A percentile compares a stretch with the other conserved stretches of the same genome.
Evolutionary conservation across 139 green algal species (phyloP).

Genomic region (Chlamydomonas schloesseri): DNA sequence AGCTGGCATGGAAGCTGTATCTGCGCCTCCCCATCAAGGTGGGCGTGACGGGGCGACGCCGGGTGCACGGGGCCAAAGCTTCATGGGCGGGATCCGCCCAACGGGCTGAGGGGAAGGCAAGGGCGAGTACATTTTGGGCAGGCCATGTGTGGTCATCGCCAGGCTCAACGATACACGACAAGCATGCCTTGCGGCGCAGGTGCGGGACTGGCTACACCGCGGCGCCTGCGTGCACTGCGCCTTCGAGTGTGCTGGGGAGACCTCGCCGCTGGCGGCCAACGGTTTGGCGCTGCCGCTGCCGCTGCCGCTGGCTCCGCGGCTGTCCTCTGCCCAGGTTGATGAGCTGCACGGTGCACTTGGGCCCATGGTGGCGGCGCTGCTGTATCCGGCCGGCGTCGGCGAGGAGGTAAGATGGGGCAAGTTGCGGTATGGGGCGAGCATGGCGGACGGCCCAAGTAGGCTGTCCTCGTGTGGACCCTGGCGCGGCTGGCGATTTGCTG

Average conservation of each 20-base stretch:
- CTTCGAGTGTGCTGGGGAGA: neutral
- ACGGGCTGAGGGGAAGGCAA: too few relatives aligned
- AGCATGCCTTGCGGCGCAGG: neutral
- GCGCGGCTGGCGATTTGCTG: too few relatives aligned
- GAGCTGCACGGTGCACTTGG: neutral
- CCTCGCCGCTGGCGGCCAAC: neutral
- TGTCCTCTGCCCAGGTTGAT: neutral
- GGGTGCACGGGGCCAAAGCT: too few relatives aligned
- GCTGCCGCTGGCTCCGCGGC: neutral
- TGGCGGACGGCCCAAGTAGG: too few relatives aligned
- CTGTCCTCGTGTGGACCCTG: neutral
- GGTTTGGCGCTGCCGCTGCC: neutral
- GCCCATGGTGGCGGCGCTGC: neutral
- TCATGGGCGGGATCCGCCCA: neutral
- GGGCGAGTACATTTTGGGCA: neutral
- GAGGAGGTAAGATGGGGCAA: neutral
- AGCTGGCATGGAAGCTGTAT: neutral
- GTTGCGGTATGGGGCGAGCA: neutral
- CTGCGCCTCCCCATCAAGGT: conserved; percentile 1
- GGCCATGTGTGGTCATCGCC: too few relatives aligned
- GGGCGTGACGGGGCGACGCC: neutral
- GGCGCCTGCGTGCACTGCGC: conserved; percentile 33
- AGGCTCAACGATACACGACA: neutral
- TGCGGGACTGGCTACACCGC: conserved; percentile 32
- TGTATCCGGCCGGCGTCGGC: conserved; percentile 22